phyloP scores from a whole-genome alignment of 2,329 filamentous ascomycete genomes.

The Penicillium hordei region DNA sequence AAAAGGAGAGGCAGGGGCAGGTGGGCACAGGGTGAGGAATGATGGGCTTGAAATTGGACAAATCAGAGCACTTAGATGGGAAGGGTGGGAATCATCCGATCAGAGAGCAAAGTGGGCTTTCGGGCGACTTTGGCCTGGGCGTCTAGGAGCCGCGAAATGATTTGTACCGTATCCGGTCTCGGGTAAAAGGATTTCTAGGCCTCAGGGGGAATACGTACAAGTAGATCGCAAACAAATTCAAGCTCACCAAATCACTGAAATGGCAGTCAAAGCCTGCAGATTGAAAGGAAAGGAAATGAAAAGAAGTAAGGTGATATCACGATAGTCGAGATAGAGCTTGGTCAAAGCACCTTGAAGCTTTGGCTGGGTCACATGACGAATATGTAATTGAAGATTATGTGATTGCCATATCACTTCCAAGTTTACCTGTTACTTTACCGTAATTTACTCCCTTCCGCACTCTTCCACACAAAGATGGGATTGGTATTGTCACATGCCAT shows the following conservation, averaged over 20 bases:
- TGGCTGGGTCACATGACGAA: neutral
- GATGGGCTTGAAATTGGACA: constrained; percentile 18
- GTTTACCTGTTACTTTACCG: neutral
- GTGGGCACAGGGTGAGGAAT: constrained; percentile 19
- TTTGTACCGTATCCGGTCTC: constrained; percentile 18
- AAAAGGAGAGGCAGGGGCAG: constrained; percentile 19
- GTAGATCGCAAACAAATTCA: neutral
- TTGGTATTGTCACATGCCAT: neutral
- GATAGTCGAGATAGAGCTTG: constrained; percentile 9
- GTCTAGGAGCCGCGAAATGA: constrained; percentile 16
- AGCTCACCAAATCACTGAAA: constrained; percentile 11
- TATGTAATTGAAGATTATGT: neutral
- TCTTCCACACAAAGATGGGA: neutral
- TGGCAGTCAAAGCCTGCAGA: neutral
- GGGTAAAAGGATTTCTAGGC: constrained; percentile 10
- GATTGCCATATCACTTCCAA: neutral
- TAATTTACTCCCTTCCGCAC: neutral
- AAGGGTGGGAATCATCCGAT: constrained; percentile 22
- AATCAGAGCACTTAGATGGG: constrained; percentile 17
- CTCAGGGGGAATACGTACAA: neutral
- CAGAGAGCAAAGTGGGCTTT: constrained; percentile 18
- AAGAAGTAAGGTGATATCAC: constrained; percentile 1
- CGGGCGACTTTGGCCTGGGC: constrained; percentile 7
- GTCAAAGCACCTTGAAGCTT: constrained; percentile 4
- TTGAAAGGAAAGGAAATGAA: neutral